Base-by-base conservation (phyloP, 164 flowering plant genomes). In the Magnolia kwangsiensis region DNA sequence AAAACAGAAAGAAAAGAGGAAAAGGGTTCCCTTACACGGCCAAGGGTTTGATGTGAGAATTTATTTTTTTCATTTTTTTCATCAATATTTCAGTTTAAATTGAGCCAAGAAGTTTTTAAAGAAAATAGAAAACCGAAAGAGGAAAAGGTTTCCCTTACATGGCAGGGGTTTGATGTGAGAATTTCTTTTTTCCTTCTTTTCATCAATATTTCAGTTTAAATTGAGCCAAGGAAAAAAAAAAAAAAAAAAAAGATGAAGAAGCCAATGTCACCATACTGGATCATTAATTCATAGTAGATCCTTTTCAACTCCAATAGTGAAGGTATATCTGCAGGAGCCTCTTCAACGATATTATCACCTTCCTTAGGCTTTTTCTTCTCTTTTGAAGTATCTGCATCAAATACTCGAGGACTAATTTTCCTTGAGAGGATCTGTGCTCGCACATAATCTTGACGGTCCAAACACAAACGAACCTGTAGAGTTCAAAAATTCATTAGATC, bases 401-500 rank as follows among this genome's bases (percentile, higher is more conserved):
- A 96, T 68, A 92, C 98, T 75, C 98, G 85, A 24, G 95, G 89
- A 81, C 93, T 96, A 64, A 96, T 96, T 86, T 91, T 96, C 83
- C 95, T 89, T 9, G 99, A 93, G 11, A 96, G 92, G 24, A 96
- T 96, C 77, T 93, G 99, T 2, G 97, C 99, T 75, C 99, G 98
- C 13, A 96, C 91, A 87, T 86, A 96, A 80, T 93, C 97, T 79
- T 96, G 90, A 37, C 95, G 93, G 67, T 93, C 99, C 81, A 96
- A 85, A 82, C 99, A 96, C 67, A 96, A 74, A 19, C 99, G 94
- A 51, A 96, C 99, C 99, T 96, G 78, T 45, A 76, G 37, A 23
- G 24, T 64, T 72, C 45, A 7, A 9, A 67, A 76, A 37, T 50
- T 11, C 67, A 69, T 63, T 20, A 71, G 63, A 58, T 72, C 51